Conservation (phyloP, 441 rosid genomes). For the Rhodomyrtus psidioides region DNA sequence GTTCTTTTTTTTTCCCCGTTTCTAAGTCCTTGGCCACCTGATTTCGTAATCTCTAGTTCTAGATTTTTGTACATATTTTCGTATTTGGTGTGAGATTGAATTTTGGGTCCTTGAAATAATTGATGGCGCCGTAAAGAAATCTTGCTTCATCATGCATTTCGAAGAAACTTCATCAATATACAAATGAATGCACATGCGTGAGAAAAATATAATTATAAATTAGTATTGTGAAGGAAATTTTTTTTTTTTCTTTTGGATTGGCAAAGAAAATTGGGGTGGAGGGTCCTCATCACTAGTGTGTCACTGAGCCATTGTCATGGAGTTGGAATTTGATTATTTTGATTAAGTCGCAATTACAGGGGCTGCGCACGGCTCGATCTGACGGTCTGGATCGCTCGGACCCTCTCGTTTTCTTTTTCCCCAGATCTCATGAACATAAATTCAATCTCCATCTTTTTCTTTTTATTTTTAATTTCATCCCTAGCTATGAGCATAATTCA, state of each 20-base stretch:
- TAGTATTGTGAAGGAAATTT: neutral
- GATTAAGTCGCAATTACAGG: neutral
- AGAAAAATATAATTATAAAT: neutral
- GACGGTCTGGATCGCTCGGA: neutral
- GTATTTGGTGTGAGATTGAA: neutral
- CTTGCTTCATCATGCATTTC: neutral
- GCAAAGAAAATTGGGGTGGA: neutral
- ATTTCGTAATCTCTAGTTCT: neutral
- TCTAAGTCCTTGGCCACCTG: neutral
- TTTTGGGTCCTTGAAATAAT: neutral
- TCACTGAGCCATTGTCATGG: constrained; percentile 4
- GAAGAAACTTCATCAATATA: neutral
- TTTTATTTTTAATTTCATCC: neutral
- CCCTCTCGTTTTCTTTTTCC: neutral
- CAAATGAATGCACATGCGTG: neutral
- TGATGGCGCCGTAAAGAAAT: neutral
- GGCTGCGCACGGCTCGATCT: neutral
- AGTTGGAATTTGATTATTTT: constrained; percentile 12
- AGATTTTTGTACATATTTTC: neutral
- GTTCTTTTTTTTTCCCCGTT: neutral
- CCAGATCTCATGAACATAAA: neutral
- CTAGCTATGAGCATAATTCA: constrained; percentile 9
- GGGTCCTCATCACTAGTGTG: constrained; percentile 18
- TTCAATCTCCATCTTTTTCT: neutral
- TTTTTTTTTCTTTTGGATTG: neutral